These are phyloP conservation scores for Aspergillus brunneoviolaceus DNA, from an alignment of 2,329 filamentous ascomycete genomes.

Conservation along the genomic window DNA sequence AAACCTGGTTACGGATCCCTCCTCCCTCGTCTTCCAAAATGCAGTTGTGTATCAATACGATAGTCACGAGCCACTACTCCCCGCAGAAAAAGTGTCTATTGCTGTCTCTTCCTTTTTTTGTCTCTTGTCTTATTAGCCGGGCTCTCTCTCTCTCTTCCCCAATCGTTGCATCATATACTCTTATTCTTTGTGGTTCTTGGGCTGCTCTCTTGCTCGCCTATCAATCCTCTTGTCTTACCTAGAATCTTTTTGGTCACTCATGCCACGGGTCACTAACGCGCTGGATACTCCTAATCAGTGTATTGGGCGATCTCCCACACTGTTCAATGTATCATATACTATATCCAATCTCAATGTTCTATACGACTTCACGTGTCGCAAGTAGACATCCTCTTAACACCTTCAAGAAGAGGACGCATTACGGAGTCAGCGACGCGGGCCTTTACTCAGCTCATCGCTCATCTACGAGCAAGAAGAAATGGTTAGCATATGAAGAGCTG, in stretches of 20 bases:
- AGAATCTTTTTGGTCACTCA: neutral
- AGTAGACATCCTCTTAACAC: no score
- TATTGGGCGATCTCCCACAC: neutral
- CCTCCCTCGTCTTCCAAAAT: neutral
- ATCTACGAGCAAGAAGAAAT: no score
- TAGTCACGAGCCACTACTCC: neutral
- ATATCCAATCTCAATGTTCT: neutral
- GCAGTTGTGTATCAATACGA: neutral
- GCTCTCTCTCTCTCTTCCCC: neutral
- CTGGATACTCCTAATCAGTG: neutral
- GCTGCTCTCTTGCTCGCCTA: constrained; percentile 19
- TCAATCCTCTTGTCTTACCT: constrained; percentile 14
- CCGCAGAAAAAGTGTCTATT: neutral
- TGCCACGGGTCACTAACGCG: neutral
- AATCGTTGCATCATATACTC: neutral
- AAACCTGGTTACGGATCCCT: neutral
- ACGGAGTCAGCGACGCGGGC: no score
- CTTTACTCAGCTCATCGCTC: no score
- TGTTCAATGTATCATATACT: neutral
- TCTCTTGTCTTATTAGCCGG: neutral
- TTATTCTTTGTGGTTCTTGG: neutral
- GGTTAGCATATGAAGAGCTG: no score
- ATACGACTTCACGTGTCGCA: neutral
- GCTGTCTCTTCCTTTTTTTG: neutral
- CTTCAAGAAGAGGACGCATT: no score